Base-by-base conservation (phyloP, 2,329 filamentous ascomycete species). In the Orbilia ellipsospora region DNA sequence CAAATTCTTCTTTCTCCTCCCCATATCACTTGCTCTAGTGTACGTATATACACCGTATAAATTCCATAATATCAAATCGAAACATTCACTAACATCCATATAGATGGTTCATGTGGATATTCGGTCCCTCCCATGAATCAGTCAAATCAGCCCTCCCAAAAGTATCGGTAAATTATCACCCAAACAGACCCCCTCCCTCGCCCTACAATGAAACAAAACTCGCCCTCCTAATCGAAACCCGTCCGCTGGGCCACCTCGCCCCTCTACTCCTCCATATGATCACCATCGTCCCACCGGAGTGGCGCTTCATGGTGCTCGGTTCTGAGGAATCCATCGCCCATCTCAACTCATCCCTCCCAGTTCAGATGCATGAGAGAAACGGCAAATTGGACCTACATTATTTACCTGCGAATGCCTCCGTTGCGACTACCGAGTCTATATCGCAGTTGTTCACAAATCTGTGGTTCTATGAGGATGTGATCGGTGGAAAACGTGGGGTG, bases 211-310 rank as follows among this genome's bases (percentile, higher is more conserved):
- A 82, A 62, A 84, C 83, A 75, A 87, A 87, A 79, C 82, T 88
- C 31, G 87, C 86, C 23, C 83, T 88, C 6, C 83, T 88, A n/a
- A 84, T 88, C 73, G 87, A 88, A 80, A 85, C 85, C 80, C 85
- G 87, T 0, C 80, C 84, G 1, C 82, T 83, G 45, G 83, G 85
- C 1, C 81, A 84, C 74, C 84, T 88, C 55, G 86, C 85, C 2
- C 86, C 87, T 1, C 82, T 87, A 31, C 82, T 87, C 80, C 82
- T 88, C 20, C 87, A 88, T 79, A 87, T 88, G 82, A 87, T 87
- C 77, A 82, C 85, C 3, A 85, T 88, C n/a, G 84, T 88, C 1
- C 87, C 86, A 1, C 84, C 85, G 1, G 86, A 88, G 81, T 88
- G 87, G 87, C 84, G 84, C 16, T 87, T 88, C 81, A 84, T 84